phyloP scores from a whole-genome alignment of 2,329 filamentous ascomycete species.

The Tricladium varicosporioides region DNA sequence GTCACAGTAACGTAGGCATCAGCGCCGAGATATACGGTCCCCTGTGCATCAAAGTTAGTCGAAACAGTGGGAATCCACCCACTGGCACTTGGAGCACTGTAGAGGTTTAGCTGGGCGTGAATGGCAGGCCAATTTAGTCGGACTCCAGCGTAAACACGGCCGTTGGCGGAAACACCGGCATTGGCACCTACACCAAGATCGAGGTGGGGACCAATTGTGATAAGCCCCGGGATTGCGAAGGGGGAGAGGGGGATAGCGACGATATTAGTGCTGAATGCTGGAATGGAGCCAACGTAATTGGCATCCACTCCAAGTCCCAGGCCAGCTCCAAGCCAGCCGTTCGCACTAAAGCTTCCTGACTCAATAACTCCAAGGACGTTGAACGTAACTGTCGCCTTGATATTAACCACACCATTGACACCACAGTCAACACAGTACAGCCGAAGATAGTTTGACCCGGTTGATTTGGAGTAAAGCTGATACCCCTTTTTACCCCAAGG shows the following conservation, averaged over 20 bases:
- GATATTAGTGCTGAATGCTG: slow-evolving; percentile 2
- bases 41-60: not conserved
- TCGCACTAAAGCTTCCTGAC: slow-evolving; percentile 2
- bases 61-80: slow-evolving; percentile 1
- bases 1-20: slow-evolving; percentile 4
- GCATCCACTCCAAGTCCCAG: slow-evolving; percentile 9
- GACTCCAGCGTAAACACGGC: slow-evolving; percentile 4
- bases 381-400: slow-evolving; percentile 11
- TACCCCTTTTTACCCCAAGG: slow-evolving; percentile 11
- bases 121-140: slow-evolving; percentile 6
- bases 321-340: slow-evolving; percentile 6
- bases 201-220: slow-evolving; percentile 9
- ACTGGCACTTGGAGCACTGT: slow-evolving; percentile 7
- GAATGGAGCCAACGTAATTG: slow-evolving; percentile 3
- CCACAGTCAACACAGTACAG: slow-evolving; percentile 11
- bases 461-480: slow-evolving; percentile 7
- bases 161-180: slow-evolving; percentile 1
- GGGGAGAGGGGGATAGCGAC: slow-evolving; percentile 7
- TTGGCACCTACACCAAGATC: slow-evolving; percentile 10
- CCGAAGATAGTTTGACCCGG: slow-evolving; percentile 4
- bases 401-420: slow-evolving; percentile 6
- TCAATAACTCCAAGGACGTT: slow-evolving; percentile 7
- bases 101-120: slow-evolving; percentile 8
- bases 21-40: not conserved
- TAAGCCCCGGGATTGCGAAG: slow-evolving; percentile 7